Evolutionary conservation across 768 basidiomycete species (phyloP).

Genomic region (Hirschioporus abietinus): DNA sequence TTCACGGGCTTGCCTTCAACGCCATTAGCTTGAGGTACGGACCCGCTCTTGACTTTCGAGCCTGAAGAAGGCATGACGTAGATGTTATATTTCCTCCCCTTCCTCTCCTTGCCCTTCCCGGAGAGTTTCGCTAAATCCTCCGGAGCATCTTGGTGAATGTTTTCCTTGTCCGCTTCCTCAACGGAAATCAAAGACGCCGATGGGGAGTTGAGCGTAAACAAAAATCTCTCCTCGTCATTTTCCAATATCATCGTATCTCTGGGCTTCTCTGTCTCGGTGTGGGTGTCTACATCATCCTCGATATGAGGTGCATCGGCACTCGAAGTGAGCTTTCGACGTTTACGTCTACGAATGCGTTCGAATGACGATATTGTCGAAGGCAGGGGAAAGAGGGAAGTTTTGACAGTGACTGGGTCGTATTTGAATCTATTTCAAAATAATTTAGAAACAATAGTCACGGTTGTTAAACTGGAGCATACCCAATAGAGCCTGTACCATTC

Average conservation of each 20-base stretch:
- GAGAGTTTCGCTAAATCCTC: neutral
- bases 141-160: neutral
- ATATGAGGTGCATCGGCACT: neutral
- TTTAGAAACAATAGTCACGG: constrained; percentile 5
- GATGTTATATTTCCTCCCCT: neutral
- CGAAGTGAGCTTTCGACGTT: constrained; percentile 23
- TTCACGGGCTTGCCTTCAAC: neutral
- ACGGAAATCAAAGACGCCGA: neutral
- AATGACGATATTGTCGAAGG: constrained; percentile 13
- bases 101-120: neutral
- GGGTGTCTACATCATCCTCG: neutral
- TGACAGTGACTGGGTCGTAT: constrained; percentile 41
- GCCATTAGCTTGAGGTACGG: neutral
- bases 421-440: constrained; percentile 38
- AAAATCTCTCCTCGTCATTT: neutral
- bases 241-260: neutral
- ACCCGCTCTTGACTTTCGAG: neutral
- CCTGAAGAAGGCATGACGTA: neutral
- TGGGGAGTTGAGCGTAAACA: neutral
- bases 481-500: constrained; percentile 33
- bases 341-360: constrained; percentile 15
- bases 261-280: neutral
- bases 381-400: constrained; percentile 40
- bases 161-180: constrained; percentile 1
- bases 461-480: constrained; percentile 28